These are phyloP conservation scores for Francoa sonchifolia DNA, from an alignment of 441 rosid species.

Conservation along the genomic window DNA sequence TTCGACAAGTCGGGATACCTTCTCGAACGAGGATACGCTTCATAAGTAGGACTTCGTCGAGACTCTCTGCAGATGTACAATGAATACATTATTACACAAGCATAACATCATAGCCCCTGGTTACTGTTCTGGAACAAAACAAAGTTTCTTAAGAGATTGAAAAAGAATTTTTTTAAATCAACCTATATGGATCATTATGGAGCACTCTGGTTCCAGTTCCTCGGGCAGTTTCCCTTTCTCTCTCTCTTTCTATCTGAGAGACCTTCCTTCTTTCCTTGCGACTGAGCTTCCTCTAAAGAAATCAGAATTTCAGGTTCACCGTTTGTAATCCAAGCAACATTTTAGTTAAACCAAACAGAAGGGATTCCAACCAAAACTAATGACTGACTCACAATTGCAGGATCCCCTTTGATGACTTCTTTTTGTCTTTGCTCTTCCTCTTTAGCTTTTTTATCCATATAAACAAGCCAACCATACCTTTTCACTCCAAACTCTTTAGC, in stretches of 20 bases:
- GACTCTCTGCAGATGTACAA: slow-evolving; percentile 41
- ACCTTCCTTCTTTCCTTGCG: slow-evolving; percentile 95
- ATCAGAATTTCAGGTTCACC: slow-evolving; percentile 7
- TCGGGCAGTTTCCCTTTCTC: slow-evolving; percentile 69
- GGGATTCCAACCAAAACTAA: slow-evolving; percentile 4
- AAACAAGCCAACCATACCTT: slow-evolving; percentile 93
- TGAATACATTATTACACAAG: slow-evolving; percentile 9
- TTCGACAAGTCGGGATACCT: slow-evolving; percentile 37
- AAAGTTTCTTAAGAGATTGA: neutral
- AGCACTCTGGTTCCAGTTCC: slow-evolving; percentile 47
- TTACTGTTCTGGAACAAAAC: neutral
- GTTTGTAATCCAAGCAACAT: too few relatives aligned
- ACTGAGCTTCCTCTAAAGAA: slow-evolving; percentile 71
- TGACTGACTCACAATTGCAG: slow-evolving; percentile 68
- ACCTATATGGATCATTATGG: slow-evolving; percentile 91
- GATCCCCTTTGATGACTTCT: slow-evolving; percentile 93
- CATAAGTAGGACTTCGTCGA: slow-evolving; percentile 91
- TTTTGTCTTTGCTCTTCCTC: slow-evolving; percentile 91
- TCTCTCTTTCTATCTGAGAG: slow-evolving; percentile 82
- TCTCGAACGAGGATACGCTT: slow-evolving; percentile 75
- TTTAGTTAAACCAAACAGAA: slow-evolving; percentile 4
- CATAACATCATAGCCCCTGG: neutral
- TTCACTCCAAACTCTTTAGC: slow-evolving; percentile 90
- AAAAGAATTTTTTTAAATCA: too few relatives aligned
- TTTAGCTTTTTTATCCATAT: slow-evolving; percentile 84